Evolutionary conservation across 1,284 basidiomycete genomes (phyloP), one percentile per base, ranked within the genome.

Genomic region (Cutaneotrichosporon sp.): DNA sequence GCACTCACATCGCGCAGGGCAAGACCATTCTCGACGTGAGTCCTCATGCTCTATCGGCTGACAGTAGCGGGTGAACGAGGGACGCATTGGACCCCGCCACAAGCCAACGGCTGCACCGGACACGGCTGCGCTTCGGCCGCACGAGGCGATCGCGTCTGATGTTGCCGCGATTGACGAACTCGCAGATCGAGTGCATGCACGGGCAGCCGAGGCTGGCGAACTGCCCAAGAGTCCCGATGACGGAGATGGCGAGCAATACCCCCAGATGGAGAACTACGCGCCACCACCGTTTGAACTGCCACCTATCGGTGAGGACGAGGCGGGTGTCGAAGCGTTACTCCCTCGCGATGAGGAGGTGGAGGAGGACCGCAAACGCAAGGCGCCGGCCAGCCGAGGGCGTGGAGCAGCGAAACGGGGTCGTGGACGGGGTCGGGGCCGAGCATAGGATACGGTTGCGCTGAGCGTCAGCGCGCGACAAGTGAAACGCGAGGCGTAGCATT

Each of bases 11-110:
- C 22, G 55, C 22, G 36, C 55, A 56, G 38, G 55, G 55, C 36
- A 56, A 56, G 55, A 56, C 38, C 14, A 56, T 56, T 11, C 38
- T 56, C 2, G 55, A 56, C 22, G 55, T 56, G 22, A 30, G 55
- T 42, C n/a, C 2, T 5, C 49, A 9, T 21, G 16, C 10, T 11
- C 13, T 9, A 14, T 16, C n/a, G 6, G n/a, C n/a, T 36, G 16
- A 32, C 32, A 2, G 14, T 22, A 56, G 55, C 55, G 55, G 22
- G 55, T 56, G 21, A 38, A 40, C n/a, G 55, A 56, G 26, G 55
- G 55, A 5, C 55, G 55, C 14, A 56, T 56, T 18, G 55, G 55
- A 11, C 55, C 55, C 2, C 38, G 38, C 4, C 55, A 56, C 38
- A 56, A 56, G 21, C 55, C 55, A 18, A 42, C 55, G 10, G 38